Evolutionary conservation across 1,139 yeast genomes (phyloP).

Genomic region (Casaregolazyma suthepensis): DNA sequence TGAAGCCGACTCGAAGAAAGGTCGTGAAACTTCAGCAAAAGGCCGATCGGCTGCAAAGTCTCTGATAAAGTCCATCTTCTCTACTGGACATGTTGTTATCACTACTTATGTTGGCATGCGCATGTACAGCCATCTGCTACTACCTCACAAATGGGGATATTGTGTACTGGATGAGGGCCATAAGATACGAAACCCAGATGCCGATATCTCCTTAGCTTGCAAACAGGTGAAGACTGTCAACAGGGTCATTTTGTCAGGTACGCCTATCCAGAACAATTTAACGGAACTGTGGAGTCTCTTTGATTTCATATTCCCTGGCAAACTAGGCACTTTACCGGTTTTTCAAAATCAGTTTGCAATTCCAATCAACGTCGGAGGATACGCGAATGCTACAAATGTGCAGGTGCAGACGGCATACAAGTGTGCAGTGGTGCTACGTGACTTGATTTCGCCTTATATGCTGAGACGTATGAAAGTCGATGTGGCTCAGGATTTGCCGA

Average conservation of each 20-base stretch:
- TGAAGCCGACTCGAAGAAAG: slow-evolving; percentile 40
- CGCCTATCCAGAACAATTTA: slow-evolving; percentile 91
- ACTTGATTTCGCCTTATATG: slow-evolving; percentile 82
- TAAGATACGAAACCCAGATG: slow-evolving; percentile 90
- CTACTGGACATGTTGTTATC: slow-evolving; percentile 70
- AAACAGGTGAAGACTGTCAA: slow-evolving; percentile 77
- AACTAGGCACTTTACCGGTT: slow-evolving; percentile 89
- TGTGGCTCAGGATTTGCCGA: slow-evolving; percentile 94
- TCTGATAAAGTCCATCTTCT: slow-evolving; percentile 46
- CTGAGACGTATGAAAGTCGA: slow-evolving; percentile 83
- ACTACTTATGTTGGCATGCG: slow-evolving; percentile 91
- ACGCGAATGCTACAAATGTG: slow-evolving; percentile 91
- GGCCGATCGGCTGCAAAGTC: slow-evolving; percentile 31
- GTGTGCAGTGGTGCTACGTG: slow-evolving; percentile 88
- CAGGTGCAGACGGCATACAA: slow-evolving; percentile 96
- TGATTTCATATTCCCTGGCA: slow-evolving; percentile 92
- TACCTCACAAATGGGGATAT: slow-evolving; percentile 82
- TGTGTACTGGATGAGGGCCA: slow-evolving; percentile 90
- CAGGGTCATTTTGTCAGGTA: slow-evolving; percentile 84
- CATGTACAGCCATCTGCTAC: slow-evolving; percentile 61
- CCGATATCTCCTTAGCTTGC: slow-evolving; percentile 78
- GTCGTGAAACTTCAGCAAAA: slow-evolving; percentile 20
- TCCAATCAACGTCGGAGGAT: slow-evolving; percentile 96
- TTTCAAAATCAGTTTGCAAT: slow-evolving; percentile 87
- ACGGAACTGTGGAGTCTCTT: slow-evolving; percentile 91